phyloP scores from a whole-genome alignment of 2,329 filamentous ascomycete species.

The Venturia pyrina region DNA sequence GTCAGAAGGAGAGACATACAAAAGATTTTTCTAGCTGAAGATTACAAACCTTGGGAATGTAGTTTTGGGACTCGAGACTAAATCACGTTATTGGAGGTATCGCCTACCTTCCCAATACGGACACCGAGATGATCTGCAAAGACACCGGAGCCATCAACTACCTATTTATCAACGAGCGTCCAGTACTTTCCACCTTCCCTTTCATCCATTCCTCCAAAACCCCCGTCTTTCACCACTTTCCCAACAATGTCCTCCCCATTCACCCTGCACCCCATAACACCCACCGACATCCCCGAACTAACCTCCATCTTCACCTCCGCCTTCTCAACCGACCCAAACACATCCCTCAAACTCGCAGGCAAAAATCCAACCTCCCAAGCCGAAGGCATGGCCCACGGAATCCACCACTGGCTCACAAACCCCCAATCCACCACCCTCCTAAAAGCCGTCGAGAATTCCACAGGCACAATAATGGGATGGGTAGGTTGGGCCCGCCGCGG shows the following conservation, averaged over 20 bases:
- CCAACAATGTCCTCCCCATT: background rate
- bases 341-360: background rate
- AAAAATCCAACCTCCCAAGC: background rate
- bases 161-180: too few relatives aligned
- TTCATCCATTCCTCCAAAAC: background rate
- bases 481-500: background rate
- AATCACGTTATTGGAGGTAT: background rate
- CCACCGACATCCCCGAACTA: background rate
- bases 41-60: constrained; percentile 37
- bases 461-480: background rate
- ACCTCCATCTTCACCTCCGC: background rate
- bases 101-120: background rate
- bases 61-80: background rate
- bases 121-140: background rate
- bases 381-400: background rate
- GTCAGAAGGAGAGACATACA: constrained; percentile 41
- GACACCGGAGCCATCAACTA: too few relatives aligned
- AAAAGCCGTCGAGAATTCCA: background rate
- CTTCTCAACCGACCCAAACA: background rate
- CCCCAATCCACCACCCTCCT: background rate
- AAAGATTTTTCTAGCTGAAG: constrained; percentile 32
- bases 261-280: background rate
- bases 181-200: too few relatives aligned
- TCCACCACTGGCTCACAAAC: background rate
- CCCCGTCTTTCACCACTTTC: background rate